Base-by-base conservation (phyloP, 1,139 yeast genomes). In the Hansenula sp. region DNA sequence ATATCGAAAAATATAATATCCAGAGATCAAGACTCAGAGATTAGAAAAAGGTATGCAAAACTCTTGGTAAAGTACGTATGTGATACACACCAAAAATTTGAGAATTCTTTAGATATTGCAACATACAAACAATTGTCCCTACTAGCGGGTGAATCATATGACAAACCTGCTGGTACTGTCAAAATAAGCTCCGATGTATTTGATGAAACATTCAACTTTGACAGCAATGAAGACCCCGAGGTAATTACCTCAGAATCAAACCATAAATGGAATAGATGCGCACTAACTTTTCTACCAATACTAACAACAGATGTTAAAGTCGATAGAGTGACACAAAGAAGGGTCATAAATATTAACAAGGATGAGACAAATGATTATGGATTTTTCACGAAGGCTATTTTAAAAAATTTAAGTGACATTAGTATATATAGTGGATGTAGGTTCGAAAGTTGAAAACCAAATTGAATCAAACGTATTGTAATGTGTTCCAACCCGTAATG, bases 261-360 rank as follows among this genome's bases (percentile, higher is more conserved):
- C 2, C 64, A 62, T 42, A 31, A 36, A 13, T 68, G 72, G 72
- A 60, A 58, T 28, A 54, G 68, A 28, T 68, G 73, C 45, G 48
- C 62, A 10, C 49, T 66, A 2, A 64, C 70, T 0, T 52, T 62
- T 27, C 44, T 68, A 18, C 73, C 73, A 0, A 45, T 68, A 1
- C 15, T 68, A n/a, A 55, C 67, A 0, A 60, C 68, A 1, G 45
- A 53, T 5, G 64, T 65, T 2, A 65, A 61, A 40, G 46, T 57
- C 12, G 70, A 71, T 45, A 66, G 69, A 3, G 67, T 65, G 1
- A 65, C 66, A 19, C 56, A 53, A 1, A 53, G 50, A 33, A 52
- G 71, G 38, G 58, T 65, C 5, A 59, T 68, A 34, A 67, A 67
- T 45, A 51, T 66, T 10, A 47, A 49, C 3, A 50, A 58, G 31